Evolutionary conservation across 1,139 yeast species (phyloP).

Genomic region (Candida anutae): DNA sequence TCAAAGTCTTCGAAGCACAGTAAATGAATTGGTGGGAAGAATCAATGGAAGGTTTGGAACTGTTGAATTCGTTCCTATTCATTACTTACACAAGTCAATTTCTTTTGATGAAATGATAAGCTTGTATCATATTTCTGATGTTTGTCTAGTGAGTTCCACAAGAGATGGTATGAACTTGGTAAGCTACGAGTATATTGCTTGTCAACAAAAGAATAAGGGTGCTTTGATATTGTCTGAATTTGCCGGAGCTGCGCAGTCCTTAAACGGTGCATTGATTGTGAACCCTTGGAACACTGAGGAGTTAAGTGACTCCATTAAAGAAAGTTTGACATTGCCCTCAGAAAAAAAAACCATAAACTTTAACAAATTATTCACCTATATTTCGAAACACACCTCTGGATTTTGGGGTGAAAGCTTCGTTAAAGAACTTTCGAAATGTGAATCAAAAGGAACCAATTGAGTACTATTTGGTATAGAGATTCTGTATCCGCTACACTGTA

Average conservation of each 20-base stretch:
- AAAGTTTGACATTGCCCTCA: constrained; percentile 75
- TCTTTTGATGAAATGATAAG: constrained; percentile 88
- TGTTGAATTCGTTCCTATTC: constrained; percentile 95
- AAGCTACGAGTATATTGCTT: constrained; percentile 91
- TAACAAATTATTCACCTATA: constrained; percentile 74
- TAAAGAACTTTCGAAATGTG: constrained; percentile 59
- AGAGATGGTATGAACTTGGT: constrained; percentile 99
- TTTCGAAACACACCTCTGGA: constrained; percentile 86
- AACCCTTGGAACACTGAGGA: constrained; percentile 99
- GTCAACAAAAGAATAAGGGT: constrained; percentile 85
- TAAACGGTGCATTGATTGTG: constrained; percentile 87
- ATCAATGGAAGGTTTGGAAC: constrained; percentile 96
- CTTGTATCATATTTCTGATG: constrained; percentile 78
- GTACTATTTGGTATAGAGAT: too few species aligned
- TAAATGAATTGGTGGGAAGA: constrained; percentile 92
- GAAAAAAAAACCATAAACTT: constrained; percentile 76
- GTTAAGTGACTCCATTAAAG: constrained; percentile 75
- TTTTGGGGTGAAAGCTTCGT: constrained; percentile 98
- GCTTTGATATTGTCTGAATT: constrained; percentile 83
- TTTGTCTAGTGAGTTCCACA: constrained; percentile 87
- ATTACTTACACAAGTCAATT: constrained; percentile 87
- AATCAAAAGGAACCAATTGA: too few species aligned
- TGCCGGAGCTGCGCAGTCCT: constrained; percentile 98
- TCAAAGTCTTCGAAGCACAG: constrained; percentile 87
- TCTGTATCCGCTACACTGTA: neutral